These are phyloP conservation scores for Coelastrella sp. DNA, from an alignment of 139 green algal genomes.

Conservation along the genomic window DNA sequence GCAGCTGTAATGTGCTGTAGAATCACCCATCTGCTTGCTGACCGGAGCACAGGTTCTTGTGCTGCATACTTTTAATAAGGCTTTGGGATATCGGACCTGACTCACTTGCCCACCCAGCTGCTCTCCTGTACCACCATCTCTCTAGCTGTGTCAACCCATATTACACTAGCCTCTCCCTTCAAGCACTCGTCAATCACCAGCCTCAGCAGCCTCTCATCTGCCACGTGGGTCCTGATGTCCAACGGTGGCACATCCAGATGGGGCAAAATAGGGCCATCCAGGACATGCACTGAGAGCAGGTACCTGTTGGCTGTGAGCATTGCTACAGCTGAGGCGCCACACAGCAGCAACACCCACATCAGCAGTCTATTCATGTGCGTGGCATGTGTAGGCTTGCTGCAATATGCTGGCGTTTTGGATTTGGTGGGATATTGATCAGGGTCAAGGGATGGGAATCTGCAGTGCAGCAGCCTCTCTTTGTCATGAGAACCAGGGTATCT, in stretches of 20 bases:
- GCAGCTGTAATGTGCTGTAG: too few relatives aligned
- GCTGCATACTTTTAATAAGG: neutral
- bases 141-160: constrained; percentile 7
- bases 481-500: too few relatives aligned
- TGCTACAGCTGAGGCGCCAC: constrained; percentile 11
- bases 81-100: neutral
- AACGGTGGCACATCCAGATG: neutral
- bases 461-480: neutral
- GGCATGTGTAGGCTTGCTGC: neutral
- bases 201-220: constrained; percentile 14
- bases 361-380: neutral
- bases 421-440: neutral
- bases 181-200: constrained; percentile 18
- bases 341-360: constrained; percentile 1
- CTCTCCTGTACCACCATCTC: constrained; percentile 27
- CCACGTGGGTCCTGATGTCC: neutral
- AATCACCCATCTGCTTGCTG: too few relatives aligned
- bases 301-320: constrained; percentile 7
- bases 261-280: neutral
- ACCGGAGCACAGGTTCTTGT: too few relatives aligned
- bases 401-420: neutral
- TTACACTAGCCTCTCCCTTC: constrained; percentile 15
- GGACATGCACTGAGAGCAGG: constrained; percentile 1
- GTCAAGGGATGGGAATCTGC: neutral
- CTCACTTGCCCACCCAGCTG: neutral